Percentiles rank a stretch among this genome's conserved stretches.
These are phyloP conservation scores for Rossbeevera mucosa DNA, from an alignment of 768 basidiomycete genomes.

Conservation along the genomic window DNA sequence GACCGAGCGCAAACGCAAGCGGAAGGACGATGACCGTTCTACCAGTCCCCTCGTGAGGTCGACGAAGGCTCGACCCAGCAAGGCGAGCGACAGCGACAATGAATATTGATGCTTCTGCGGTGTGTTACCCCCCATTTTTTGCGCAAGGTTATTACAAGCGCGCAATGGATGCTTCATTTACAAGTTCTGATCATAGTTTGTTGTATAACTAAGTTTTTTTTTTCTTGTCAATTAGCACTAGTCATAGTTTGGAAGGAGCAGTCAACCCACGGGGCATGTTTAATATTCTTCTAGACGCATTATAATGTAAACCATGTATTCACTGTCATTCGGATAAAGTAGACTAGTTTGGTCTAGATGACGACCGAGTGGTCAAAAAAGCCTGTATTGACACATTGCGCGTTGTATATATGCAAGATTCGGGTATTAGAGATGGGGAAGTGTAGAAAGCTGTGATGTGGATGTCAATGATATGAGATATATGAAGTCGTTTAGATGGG, in stretches of 20 bases:
- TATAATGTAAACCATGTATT: conserved; percentile 11
- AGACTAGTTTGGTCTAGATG: not conserved
- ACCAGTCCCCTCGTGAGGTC: conserved; percentile 5
- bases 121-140: not conserved
- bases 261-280: not conserved
- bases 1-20: conserved; percentile 34
- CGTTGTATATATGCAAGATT: not conserved
- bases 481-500: conserved; percentile 33
- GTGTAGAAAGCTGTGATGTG: not conserved
- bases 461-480: not conserved
- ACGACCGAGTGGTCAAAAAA: not conserved
- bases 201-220: conserved; percentile 15
- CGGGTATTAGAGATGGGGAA: not conserved
- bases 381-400: not conserved
- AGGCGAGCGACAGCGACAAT: conserved; percentile 25
- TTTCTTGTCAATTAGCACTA: conserved; percentile 3
- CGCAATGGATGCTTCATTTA: conserved; percentile 4
- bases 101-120: conserved; percentile 6
- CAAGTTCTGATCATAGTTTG: conserved; percentile 3
- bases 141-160: not conserved
- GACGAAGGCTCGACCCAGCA: conserved; percentile 3
- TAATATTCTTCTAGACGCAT: conserved; percentile 1
- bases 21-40: conserved; percentile 20
- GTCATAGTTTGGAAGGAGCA: conserved; percentile 5
- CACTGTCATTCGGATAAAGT: not conserved